phyloP scores from a whole-genome alignment of 257 asterid species.

The Leonotis leonurus region DNA sequence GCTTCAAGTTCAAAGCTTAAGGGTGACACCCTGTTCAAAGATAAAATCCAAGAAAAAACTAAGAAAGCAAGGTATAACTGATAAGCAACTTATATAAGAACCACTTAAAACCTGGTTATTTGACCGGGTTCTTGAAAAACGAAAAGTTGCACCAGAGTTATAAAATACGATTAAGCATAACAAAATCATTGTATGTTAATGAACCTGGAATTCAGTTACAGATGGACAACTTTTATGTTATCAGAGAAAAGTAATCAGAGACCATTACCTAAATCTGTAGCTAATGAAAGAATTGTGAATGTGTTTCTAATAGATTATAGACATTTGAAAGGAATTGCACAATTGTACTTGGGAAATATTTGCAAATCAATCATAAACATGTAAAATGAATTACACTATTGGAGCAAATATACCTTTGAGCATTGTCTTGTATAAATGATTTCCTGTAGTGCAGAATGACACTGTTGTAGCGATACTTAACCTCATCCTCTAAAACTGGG shows the following conservation, averaged over 20 bases:
- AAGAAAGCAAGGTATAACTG: background rate
- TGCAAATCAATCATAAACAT: slow-evolving; percentile 5
- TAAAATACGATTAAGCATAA: background rate
- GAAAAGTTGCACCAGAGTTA: background rate
- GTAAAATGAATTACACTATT: slow-evolving; percentile 5
- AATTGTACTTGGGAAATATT: background rate
- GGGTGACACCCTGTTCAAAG: slow-evolving; percentile 83
- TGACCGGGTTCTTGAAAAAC: background rate
- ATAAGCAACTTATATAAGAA: background rate
- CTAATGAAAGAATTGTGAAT: background rate
- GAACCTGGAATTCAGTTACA: background rate
- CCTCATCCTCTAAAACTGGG: slow-evolving; percentile 80
- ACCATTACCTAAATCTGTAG: slow-evolving; percentile 8
- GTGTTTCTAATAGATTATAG: background rate
- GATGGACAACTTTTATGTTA: background rate
- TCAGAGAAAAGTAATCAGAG: slow-evolving; percentile 2
- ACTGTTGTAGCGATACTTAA: slow-evolving; percentile 76
- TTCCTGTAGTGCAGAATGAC: slow-evolving; percentile 90
- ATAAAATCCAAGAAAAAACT: slow-evolving; percentile 17
- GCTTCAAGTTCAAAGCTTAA: slow-evolving; percentile 98
- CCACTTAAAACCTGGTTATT: background rate
- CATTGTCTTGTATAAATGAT: slow-evolving; percentile 94
- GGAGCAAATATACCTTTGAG: slow-evolving; percentile 68
- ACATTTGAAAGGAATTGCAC: background rate
- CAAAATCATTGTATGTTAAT: background rate